Evolutionary conservation across 257 asterid species (phyloP), one percentile per base, ranked within the genome.

Genomic region (Capsicum pubescens): DNA sequence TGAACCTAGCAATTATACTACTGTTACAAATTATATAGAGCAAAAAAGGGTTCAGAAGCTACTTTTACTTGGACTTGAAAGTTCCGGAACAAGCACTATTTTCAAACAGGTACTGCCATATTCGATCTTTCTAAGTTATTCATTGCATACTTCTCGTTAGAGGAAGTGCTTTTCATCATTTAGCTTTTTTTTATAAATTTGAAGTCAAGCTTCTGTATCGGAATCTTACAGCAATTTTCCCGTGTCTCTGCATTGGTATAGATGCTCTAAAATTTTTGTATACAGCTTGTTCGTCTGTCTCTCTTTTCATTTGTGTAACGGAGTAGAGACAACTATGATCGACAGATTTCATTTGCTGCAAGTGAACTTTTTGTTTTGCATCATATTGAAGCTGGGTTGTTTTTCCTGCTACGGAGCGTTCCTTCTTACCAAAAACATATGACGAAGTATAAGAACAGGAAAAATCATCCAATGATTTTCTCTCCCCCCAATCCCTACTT

Each of bases 71-170:
- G 99, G 99, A 77, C 95, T 91, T 58, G 91, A 90, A 42, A 93
- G 98, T 84, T 91, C 99, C 46, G 99, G 99, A 82, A 95, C 98
- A 67, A 93, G 98, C 92, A 95, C 99, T 14, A 93, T 95, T 79
- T 95, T 95, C 93, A 95, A 95, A 89, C 98, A 95, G 99, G 98
- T 95, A 84, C 36, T 21, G 3, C 46, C 8, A 19, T 12, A 19
- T 19, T 50, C 1, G 44, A 74, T 50, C 56, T 48, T 60, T 74
- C 80, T 14, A 74, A 19, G 60, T 19, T 74, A 13, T 48, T 21
- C 6, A n/a, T 48, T 12, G 80, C 60, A 3, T 50, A 50, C 80
- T 3, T 0, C 44, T 48, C 21, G 16, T 7, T 21, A 72, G 80
- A 21, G 11, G 19, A 74, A 54, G 19, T 21, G 80, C 59, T 9